Conservation (phyloP, 345 rosid species). For the Microcos paniculata region DNA sequence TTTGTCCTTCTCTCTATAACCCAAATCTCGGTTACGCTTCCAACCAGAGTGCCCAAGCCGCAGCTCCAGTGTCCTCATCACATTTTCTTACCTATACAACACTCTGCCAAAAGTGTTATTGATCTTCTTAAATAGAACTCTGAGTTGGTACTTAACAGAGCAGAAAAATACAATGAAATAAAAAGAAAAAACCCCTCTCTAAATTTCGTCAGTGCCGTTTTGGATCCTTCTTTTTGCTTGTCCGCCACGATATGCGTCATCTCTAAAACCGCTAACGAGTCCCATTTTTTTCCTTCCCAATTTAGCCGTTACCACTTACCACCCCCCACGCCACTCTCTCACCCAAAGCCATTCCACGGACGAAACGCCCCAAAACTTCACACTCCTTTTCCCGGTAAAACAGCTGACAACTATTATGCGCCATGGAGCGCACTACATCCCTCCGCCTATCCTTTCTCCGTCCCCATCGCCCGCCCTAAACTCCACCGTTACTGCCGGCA, state of each 20-base stretch:
- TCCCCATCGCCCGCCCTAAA: conserved; percentile 13
- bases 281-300: not conserved
- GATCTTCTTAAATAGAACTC: not conserved
- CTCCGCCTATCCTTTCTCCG: conserved; percentile 9
- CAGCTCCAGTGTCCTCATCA: too few species aligned
- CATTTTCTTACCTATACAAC: too few species aligned
- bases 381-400: not conserved
- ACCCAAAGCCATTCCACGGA: not conserved
- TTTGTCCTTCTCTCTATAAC: not conserved
- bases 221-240: conserved; percentile 4
- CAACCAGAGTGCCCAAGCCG: not conserved
- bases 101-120: not conserved
- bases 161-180: not conserved
- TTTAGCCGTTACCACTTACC: conserved; percentile 17
- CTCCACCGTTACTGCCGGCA: not conserved
- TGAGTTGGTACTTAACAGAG: not conserved
- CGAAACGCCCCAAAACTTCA: not conserved
- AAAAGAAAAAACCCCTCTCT: not conserved
- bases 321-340: not conserved
- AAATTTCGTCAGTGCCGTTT: conserved; percentile 12
- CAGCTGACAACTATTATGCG: conserved; percentile 16
- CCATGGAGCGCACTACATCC: conserved; percentile 13
- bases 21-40: not conserved
- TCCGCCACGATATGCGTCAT: conserved; percentile 18
- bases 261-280: not conserved